Evolutionary conservation across 805 yeast species (phyloP).

Genomic region (Ogataea polymorpha): DNA sequence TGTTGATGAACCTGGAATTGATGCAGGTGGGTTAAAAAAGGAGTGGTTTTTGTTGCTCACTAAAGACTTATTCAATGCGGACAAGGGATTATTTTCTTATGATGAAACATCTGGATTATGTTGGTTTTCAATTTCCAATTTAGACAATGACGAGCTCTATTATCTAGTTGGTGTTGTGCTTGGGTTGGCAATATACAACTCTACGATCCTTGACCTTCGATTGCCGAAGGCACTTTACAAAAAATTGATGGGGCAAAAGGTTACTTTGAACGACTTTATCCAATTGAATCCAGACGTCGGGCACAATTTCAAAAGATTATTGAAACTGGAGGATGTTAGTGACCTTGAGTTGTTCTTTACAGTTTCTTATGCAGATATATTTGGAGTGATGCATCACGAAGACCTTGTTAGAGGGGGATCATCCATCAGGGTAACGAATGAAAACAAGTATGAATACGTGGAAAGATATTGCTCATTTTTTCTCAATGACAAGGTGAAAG

Average conservation of each 20-base stretch:
- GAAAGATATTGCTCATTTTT: constrained; percentile 59
- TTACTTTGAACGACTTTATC: constrained; percentile 60
- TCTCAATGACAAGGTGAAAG: constrained; percentile 50
- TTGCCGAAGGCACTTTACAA: constrained; percentile 79
- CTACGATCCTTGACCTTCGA: constrained; percentile 76
- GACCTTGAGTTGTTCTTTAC: constrained; percentile 59
- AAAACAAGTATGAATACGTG: constrained; percentile 60
- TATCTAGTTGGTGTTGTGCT: constrained; percentile 80
- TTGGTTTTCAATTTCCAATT: constrained; percentile 66
- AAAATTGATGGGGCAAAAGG: constrained; percentile 55
- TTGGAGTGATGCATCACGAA: constrained; percentile 40
- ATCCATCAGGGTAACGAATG: constrained; percentile 48
- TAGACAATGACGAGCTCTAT: constrained; percentile 52
- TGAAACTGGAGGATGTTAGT: constrained; percentile 44
- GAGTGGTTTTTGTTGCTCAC: constrained; percentile 88
- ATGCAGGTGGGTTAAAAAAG: constrained; percentile 90
- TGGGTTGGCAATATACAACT: constrained; percentile 88
- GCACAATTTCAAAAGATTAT: constrained; percentile 43
- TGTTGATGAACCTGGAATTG: constrained; percentile 86
- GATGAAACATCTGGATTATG: constrained; percentile 66
- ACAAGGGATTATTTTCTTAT: constrained; percentile 61
- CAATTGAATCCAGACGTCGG: constrained; percentile 71
- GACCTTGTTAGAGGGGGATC: constrained; percentile 63
- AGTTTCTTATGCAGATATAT: constrained; percentile 50
- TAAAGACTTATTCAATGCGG: constrained; percentile 64